These are phyloP conservation scores for Neophaeococcomyces aloes DNA, from an alignment of 2,329 filamentous ascomycete genomes.

Conservation along the genomic window DNA sequence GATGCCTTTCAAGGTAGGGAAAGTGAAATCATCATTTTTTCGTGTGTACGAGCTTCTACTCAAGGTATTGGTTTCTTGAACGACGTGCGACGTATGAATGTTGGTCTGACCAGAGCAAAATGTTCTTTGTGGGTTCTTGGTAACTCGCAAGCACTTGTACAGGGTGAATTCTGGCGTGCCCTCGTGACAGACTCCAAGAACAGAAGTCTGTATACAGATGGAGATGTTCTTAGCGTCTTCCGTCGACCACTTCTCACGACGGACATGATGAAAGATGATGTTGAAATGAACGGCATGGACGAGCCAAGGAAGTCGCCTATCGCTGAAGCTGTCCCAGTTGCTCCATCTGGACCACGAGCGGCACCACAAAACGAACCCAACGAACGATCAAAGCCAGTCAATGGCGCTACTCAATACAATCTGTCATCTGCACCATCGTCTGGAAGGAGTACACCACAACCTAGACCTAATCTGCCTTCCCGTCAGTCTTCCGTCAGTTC, in stretches of 20 bases:
- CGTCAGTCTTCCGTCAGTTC: neutral
- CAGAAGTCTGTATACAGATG: conserved; percentile 67
- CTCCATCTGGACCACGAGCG: neutral
- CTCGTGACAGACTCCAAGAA: conserved; percentile 70
- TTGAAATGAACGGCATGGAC: conserved; percentile 32
- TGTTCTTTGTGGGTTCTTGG: conserved; percentile 94
- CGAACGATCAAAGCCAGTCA: neutral
- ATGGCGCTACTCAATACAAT: neutral
- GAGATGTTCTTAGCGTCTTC: conserved; percentile 47
- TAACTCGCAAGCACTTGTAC: conserved; percentile 73
- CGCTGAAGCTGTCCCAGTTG: neutral
- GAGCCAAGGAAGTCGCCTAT: neutral
- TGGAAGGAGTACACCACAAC: neutral
- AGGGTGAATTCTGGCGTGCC: conserved; percentile 83
- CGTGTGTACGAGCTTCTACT: conserved; percentile 87
- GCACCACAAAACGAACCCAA: neutral
- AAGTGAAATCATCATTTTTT: conserved; percentile 97
- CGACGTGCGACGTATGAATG: conserved; percentile 98
- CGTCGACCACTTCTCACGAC: conserved; percentile 40
- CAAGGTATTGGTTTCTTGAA: conserved; percentile 95
- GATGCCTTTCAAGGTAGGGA: conserved; percentile 96
- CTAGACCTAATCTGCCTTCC: neutral
- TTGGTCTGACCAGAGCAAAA: conserved; percentile 91
- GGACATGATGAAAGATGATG: conserved; percentile 31
- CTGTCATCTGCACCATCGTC: neutral